Conservation (phyloP, 2,329 filamentous ascomycete species). For the Penicillium sp. region DNA sequence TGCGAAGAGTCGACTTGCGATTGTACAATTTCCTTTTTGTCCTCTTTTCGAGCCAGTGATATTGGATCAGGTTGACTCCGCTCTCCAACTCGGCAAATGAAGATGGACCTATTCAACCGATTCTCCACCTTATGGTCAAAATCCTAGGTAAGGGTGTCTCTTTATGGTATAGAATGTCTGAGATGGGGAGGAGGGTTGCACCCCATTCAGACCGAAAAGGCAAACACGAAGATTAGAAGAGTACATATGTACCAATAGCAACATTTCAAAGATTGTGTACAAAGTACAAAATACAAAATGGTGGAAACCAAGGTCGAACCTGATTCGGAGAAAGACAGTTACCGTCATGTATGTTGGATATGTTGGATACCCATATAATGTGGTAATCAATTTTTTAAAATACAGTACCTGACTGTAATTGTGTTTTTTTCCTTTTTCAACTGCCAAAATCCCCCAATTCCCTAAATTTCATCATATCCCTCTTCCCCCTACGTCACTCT, state of each 20-base stretch:
- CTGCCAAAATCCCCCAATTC: conserved; percentile 16
- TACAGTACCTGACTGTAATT: conserved; percentile 5
- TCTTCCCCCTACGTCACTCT: conserved; percentile 43
- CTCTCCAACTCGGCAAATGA: neutral
- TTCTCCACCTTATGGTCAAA: neutral
- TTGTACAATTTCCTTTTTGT: neutral
- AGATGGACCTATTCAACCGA: neutral
- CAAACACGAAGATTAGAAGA: neutral
- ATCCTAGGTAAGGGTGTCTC: neutral
- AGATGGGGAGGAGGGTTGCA: neutral
- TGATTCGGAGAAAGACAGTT: neutral
- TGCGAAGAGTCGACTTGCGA: neutral
- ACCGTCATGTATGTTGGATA: neutral
- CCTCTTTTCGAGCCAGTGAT: neutral
- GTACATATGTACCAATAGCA: neutral
- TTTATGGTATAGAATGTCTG: neutral
- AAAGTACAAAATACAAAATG: no score
- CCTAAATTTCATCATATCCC: conserved; percentile 35
- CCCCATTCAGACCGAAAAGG: neutral
- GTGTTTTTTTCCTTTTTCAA: neutral
- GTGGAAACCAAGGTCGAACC: neutral
- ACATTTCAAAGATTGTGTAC: no score
- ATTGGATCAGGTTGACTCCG: neutral
- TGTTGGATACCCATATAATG: neutral
- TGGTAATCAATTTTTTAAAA: neutral